Conservation (phyloP, 139 green algal genomes). For the Micractinium sp. region DNA sequence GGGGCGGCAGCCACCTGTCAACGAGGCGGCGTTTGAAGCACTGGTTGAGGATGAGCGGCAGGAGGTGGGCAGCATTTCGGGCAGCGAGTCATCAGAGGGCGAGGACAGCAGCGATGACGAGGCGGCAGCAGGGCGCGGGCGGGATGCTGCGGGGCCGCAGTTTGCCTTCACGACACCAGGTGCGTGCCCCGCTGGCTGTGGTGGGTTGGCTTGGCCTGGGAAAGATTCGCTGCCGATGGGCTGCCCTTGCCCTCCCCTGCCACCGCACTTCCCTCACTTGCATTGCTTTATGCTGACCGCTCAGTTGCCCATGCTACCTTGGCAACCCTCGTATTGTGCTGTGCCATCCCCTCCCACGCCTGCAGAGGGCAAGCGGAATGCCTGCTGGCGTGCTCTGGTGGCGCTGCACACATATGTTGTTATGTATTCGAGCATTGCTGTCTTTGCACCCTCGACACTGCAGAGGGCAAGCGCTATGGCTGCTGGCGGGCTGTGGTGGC, state of each 20-base stretch:
- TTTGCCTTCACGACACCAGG: conserved; percentile 12
- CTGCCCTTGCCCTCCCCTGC: too few species aligned
- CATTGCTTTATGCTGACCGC: too few species aligned
- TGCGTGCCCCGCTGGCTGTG: neutral
- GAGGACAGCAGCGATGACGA: conserved; percentile 23
- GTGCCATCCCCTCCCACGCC: too few species aligned
- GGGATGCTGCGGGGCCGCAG: conserved; percentile 6
- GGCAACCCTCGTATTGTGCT: too few species aligned
- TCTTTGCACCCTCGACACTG: too few species aligned
- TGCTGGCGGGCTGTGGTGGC: conserved; percentile 77
- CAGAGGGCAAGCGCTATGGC: conserved; percentile 54
- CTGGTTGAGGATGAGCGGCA: conserved; percentile 52
- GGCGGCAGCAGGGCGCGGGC: neutral
- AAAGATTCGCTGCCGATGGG: too few species aligned
- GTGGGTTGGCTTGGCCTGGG: neutral
- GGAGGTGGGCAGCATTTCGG: conserved; percentile 56
- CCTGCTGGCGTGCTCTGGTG: too few species aligned
- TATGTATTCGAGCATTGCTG: too few species aligned
- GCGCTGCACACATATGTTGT: too few species aligned
- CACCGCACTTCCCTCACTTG: too few species aligned
- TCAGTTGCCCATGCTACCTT: too few species aligned
- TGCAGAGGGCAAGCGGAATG: too few species aligned
- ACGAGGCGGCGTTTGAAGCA: conserved; percentile 64
- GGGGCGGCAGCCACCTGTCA: conserved; percentile 38
- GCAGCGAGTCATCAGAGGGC: conserved; percentile 19